Evolutionary conservation across 1,284 basidiomycete species (phyloP), one percentile per base, ranked within the genome.

Genomic region (Bjerkandera adusta): DNA sequence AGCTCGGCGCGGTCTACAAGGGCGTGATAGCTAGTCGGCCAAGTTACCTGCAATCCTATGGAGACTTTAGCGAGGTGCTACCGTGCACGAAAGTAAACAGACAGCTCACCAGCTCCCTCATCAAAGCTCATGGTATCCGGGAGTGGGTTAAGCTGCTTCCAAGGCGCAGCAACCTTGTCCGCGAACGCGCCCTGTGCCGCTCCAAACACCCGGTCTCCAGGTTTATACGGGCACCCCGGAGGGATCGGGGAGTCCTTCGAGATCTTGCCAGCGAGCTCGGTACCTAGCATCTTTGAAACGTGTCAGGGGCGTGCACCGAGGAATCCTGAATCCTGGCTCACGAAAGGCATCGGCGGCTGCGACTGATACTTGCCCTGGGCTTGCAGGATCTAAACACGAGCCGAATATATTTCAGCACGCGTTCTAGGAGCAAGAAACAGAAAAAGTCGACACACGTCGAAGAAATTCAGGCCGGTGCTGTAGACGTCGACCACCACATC

Each of bases 201-300:
- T 4, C 96, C 96, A 60, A 97, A 96, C 0, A 99, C 90, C 44
- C 91, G 73, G 64, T 97, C 87, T 13, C 96, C 95, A 1, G 77
- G 81, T 59, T 85, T 81, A 63, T 85, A 91, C 1, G 79, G 75
- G 62, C 92, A 97, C 3, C 84, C 90, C 22, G 76, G 65, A 1
- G 95, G 96, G 25, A 97, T 86, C 11, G 85, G 90, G 15, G 89
- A 92, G 57, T 79, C 68, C 10, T 65, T 54, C 4, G 89, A 75
- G 55, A 98, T 83, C 47, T 72, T 76, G 0, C 96, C 96, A 2
- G 93, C 81, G 60, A 97, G 89, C 66, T 99, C 92, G 50, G 81
- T 76, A 16, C 92, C 92, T 5, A 92, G 76, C 8, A 82, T 36
- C 50, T 51, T 26, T 5, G 11, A 6, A 26, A 4, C 20, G 16